Percentiles rank a stretch among this genome's conserved stretches.
These are phyloP conservation scores for Ephemerocybe angulata DNA, from an alignment of 768 basidiomycete genomes.

Conservation along the genomic window DNA sequence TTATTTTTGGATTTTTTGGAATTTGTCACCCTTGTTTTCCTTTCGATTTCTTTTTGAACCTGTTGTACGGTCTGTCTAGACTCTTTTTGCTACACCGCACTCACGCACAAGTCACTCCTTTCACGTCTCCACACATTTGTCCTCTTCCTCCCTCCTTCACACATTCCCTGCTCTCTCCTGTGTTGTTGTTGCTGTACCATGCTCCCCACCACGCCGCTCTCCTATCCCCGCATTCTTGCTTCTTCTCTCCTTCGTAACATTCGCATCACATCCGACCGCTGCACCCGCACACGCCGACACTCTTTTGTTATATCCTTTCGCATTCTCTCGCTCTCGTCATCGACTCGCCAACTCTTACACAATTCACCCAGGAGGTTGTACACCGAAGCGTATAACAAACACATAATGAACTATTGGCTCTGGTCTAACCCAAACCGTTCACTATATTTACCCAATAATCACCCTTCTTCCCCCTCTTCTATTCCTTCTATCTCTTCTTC, in stretches of 20 bases:
- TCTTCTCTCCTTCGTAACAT: not conserved
- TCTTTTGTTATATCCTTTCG: slow-evolving; percentile 1
- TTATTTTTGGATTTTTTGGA: slow-evolving; percentile 27
- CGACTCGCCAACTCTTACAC: no score
- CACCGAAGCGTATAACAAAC: slow-evolving; percentile 19
- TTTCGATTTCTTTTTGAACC: slow-evolving; percentile 17
- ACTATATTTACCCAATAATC: slow-evolving; percentile 3
- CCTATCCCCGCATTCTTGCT: not conserved
- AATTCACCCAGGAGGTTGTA: slow-evolving; percentile 44
- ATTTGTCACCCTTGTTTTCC: slow-evolving; percentile 20
- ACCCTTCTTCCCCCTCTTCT: not conserved
- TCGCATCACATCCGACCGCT: not conserved
- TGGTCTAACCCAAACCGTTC: slow-evolving; percentile 24
- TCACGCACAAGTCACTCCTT: slow-evolving; percentile 21
- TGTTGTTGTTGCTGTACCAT: not conserved
- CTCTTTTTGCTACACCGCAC: slow-evolving; percentile 10
- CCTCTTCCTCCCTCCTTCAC: slow-evolving; percentile 14
- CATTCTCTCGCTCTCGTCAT: not conserved
- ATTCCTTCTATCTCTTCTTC: not conserved
- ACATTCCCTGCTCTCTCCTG: slow-evolving; percentile 14
- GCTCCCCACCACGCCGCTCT: not conserved
- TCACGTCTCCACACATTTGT: not conserved
- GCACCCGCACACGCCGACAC: slow-evolving; percentile 12
- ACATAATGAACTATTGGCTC: slow-evolving; percentile 36
- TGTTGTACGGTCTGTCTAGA: slow-evolving; percentile 10